These are phyloP conservation scores for Litsea cubeba DNA, from an alignment of 164 flowering plant species.

Conservation along the genomic window DNA sequence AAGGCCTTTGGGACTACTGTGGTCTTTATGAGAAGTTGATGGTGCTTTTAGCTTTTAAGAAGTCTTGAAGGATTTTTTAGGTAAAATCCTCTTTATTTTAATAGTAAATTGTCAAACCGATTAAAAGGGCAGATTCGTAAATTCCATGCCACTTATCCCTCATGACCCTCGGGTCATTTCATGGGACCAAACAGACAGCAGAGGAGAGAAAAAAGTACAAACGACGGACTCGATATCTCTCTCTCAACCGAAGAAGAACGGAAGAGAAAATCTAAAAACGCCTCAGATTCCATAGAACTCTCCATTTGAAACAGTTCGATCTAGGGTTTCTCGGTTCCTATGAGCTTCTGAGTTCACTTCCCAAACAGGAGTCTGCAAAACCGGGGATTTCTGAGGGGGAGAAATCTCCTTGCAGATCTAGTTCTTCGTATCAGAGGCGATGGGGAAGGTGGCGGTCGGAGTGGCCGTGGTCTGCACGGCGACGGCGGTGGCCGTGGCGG, in stretches of 20 bases:
- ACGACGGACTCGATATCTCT: background rate
- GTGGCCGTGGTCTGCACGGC: slow-evolving; percentile 77
- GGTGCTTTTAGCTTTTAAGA: no score
- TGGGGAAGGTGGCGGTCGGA: slow-evolving; percentile 63
- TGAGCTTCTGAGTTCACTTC: background rate
- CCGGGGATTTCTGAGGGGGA: background rate
- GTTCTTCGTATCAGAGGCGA: background rate
- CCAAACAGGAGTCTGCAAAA: background rate
- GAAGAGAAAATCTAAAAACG: background rate
- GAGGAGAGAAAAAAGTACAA: no score
- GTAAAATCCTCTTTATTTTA: no score
- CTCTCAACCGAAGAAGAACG: background rate
- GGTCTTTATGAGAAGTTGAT: no score
- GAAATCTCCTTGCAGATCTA: background rate
- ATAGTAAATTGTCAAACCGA: no score
- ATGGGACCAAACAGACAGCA: no score
- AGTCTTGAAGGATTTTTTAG: no score
- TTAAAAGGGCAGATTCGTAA: no score
- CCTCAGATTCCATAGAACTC: background rate
- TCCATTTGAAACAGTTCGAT: background rate
- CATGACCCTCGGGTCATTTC: no score
- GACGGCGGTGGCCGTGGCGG: slow-evolving; percentile 74
- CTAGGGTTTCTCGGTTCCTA: background rate
- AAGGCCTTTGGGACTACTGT: no score
- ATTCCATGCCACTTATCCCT: no score